Base-by-base conservation (phyloP, 192 early-diverging fungal genomes). In the Coemansia sp. region DNA sequence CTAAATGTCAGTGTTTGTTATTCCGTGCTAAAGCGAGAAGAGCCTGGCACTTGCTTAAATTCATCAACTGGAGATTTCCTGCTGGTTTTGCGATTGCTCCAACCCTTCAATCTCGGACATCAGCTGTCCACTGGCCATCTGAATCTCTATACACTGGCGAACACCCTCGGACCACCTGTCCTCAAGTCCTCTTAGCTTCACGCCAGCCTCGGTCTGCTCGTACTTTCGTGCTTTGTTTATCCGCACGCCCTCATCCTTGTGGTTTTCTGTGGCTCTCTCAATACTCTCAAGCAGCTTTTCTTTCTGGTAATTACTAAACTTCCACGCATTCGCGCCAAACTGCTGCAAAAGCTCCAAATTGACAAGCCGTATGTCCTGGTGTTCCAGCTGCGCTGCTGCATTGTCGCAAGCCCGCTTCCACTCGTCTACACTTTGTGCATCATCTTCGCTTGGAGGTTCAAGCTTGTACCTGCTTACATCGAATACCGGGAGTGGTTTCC, bases 241-340 rank as follows among this genome's bases (percentile, higher is more conserved):
- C 34, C 72, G 49, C 21, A 63, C 59, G 59, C 70, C 67, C 25
- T 76, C 56, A 4, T 73, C 67, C 29, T 33, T 45, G 53, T 49
- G 51, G 20, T 31, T 46, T 28, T 62, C 40, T 2, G 74, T 67
- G 16, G 67, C 66, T 12, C 28, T 42, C 29, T 81, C 70, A n/a
- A 81, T 66, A 21, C 16, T 34, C 7, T 37, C 43, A 25, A 81
- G 42, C 56, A 81, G 43, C n/a, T 16, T 31, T 37, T 81, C 74
- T 26, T 70, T 76, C 35, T 81, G 74, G 53, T 72, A 72, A 51
- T 81, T 81, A 46, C 64, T 48, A 9, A 81, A 66, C 57, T 73
- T 75, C 79, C 79, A 81, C 10, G 67, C 70, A 40, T 81, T 76
- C 2, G 74, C 70, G 25, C 79, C 79, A 70, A 76, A 81, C 37